Base-by-base conservation (phyloP, 192 early-diverging fungal genomes). In the Bifiguratus adelaidae region DNA sequence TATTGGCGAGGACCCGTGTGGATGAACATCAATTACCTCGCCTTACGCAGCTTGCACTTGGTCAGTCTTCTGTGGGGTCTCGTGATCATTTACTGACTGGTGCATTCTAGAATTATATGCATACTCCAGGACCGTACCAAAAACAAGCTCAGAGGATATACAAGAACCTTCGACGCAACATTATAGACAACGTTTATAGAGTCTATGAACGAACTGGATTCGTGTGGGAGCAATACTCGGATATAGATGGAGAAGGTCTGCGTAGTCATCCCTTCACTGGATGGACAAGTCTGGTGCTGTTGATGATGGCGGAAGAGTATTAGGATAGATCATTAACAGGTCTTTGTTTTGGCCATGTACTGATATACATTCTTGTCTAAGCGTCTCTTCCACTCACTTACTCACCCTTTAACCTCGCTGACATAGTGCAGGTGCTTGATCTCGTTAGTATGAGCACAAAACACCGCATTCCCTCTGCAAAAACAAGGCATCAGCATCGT, bases 1-100 rank as follows among this genome's bases (percentile, higher is more conserved):
- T 97, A 97, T 61, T 97, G 91, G 94, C 73, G 84, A 44, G 94
- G 91, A 2, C 86, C 89, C 1, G 77, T 93, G 24, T 97, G 94
- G 94, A 76, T 92, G 44, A 92, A 93, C 48, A 66, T 89, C 43
- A 91, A 94, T 60, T 97, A 94, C 55, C 60, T 97, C 16, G 72
- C 78, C 1, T 53, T 93, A 20, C 68, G 76, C 22, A 71, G 80
- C 26, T 60, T 97, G 47, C 64, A 83, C 48, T 75, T 71, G 32
- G 81, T 81, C 68, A 52, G 54, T 42, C 3, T 19, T 21, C 9
- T 24, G 11, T 22, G 16, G 8, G 9, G n/a, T 33, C 32, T 33
- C 32, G 32, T 33, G 32, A n/a, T 33, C 9, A n/a, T 11, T 8
- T 8, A n/a, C 9, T 33, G 32, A 33, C 8, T 8, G 8, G 32